A percentile compares a stretch with the other conserved stretches of the same genome.
These are phyloP conservation scores for Cladosporium colombiae DNA, from an alignment of 2,329 filamentous ascomycete genomes.

Conservation along the genomic window DNA sequence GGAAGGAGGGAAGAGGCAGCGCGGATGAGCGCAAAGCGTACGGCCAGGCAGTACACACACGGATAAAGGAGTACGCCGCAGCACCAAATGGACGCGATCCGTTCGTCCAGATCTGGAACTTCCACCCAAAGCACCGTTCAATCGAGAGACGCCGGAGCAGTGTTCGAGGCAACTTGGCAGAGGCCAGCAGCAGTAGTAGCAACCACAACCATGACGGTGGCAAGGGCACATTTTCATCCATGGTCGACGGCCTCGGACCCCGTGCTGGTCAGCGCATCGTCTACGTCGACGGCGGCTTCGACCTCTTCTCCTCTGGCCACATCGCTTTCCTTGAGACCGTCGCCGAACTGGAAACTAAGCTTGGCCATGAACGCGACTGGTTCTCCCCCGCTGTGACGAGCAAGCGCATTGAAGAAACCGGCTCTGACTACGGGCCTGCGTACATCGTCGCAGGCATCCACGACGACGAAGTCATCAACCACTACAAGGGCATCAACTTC, in stretches of 20 bases:
- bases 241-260: slow-evolving; percentile 72
- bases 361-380: slow-evolving; percentile 71
- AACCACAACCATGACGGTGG: slow-evolving; percentile 41
- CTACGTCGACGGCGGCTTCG: slow-evolving; percentile 96
- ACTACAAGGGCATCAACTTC: slow-evolving; percentile 96
- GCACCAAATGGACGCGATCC: slow-evolving; percentile 78
- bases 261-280: slow-evolving; percentile 79
- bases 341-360: slow-evolving; percentile 68
- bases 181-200: slow-evolving; percentile 46
- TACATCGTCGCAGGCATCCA: slow-evolving; percentile 94
- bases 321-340: slow-evolving; percentile 91
- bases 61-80: slow-evolving; percentile 83
- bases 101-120: slow-evolving; percentile 83
- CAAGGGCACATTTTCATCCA: slow-evolving; percentile 63
- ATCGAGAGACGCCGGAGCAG: slow-evolving; percentile 20
- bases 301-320: slow-evolving; percentile 94
- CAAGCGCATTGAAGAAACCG: slow-evolving; percentile 62
- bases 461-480: slow-evolving; percentile 91
- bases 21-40: slow-evolving; percentile 64
- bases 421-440: slow-evolving; percentile 74
- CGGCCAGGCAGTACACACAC: slow-evolving; percentile 70
- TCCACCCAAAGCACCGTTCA: slow-evolving; percentile 46
- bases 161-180: not conserved
- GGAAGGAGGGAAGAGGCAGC: slow-evolving; percentile 71
- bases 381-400: slow-evolving; percentile 65